Percentiles rank a stretch among this genome's conserved stretches.
Evolutionary conservation across 805 yeast genomes (phyloP).

Genomic region (Ogataea nakhonphanomensis): DNA sequence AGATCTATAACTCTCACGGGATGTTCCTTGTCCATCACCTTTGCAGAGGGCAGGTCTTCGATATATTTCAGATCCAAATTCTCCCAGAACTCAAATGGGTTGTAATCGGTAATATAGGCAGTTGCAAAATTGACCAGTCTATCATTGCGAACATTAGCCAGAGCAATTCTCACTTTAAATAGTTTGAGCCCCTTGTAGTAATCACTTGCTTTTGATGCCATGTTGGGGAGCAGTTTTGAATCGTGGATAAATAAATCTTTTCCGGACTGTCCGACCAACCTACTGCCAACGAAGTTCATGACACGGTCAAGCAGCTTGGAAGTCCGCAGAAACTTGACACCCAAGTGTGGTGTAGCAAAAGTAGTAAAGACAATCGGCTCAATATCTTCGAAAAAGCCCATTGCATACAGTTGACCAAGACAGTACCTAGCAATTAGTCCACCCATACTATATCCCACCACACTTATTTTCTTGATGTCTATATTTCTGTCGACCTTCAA

Average conservation of each 20-base stretch:
- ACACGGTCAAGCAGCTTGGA: constrained; percentile 28
- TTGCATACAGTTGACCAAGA: constrained; percentile 47
- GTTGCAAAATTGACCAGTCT: constrained; percentile 88
- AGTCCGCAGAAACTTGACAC: constrained; percentile 48
- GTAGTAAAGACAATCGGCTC: constrained; percentile 63
- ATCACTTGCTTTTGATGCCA: constrained; percentile 49
- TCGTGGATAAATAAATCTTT: constrained; percentile 62
- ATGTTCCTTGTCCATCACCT: constrained; percentile 35
- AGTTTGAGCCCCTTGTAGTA: constrained; percentile 52
- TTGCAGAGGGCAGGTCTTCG: constrained; percentile 40
- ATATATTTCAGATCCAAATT: constrained; percentile 45
- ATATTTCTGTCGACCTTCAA: constrained; percentile 32
- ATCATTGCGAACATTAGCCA: constrained; percentile 80
- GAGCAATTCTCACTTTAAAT: constrained; percentile 55
- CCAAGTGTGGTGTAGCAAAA: constrained; percentile 78
- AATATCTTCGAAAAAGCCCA: constrained; percentile 51
- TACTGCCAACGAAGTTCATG: constrained; percentile 52
- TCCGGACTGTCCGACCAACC: constrained; percentile 65
- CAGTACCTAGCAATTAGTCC: constrained; percentile 82
- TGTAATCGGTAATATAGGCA: constrained; percentile 65
- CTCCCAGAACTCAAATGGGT: constrained; percentile 66
- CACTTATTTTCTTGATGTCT: constrained; percentile 53
- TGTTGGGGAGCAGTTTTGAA: constrained; percentile 42
- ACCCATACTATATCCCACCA: constrained; percentile 87
- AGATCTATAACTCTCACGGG: constrained; percentile 54